Evolutionary conservation across 2,329 filamentous ascomycete species (phyloP).

Genomic region (Pestalotiopsis fici): DNA sequence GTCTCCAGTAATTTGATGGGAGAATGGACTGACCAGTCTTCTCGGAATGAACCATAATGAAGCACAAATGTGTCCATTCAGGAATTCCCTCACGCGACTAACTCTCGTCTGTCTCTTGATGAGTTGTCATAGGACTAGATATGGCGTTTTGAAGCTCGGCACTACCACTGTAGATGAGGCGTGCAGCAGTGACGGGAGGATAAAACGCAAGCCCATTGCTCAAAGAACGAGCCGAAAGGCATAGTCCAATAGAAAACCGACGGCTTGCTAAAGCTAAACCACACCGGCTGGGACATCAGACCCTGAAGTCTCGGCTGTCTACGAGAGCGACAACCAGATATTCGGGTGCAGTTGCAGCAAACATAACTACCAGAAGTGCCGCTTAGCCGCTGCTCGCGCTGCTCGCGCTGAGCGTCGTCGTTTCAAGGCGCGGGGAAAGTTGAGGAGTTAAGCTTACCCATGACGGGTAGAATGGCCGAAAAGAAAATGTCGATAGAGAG

Average conservation of each 20-base stretch:
- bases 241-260: background rate
- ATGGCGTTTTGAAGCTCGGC: too few relatives aligned
- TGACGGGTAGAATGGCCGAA: background rate
- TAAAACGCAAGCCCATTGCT: background rate
- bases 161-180: too few relatives aligned
- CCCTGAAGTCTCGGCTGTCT: background rate
- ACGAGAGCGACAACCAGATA: background rate
- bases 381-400: background rate
- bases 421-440: background rate
- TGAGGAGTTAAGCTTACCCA: background rate
- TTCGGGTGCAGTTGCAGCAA: background rate
- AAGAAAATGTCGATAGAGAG: background rate
- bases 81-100: too few relatives aligned
- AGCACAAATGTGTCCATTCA: too few relatives aligned
- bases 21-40: too few relatives aligned
- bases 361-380: background rate
- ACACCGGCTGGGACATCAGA: background rate
- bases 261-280: background rate
- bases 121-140: too few relatives aligned
- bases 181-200: background rate
- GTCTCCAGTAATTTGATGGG: too few relatives aligned
- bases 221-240: background rate
- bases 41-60: too few relatives aligned
- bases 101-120: too few relatives aligned
- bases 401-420: background rate